Evolutionary conservation across 169 alveolate species (phyloP).

Genomic region (Plasmodium gallinaceum): DNA sequence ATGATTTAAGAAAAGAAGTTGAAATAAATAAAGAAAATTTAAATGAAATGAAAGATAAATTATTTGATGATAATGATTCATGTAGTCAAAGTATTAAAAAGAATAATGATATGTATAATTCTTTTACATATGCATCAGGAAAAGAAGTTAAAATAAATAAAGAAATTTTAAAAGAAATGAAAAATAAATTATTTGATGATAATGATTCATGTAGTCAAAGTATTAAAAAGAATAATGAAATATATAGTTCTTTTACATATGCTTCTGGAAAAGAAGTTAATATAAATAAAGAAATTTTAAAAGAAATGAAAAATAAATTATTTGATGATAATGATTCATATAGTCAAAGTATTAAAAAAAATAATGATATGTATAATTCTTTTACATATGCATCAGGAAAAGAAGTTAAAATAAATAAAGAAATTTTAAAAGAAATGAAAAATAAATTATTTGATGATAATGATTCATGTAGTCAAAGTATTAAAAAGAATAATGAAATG

Average conservation of each 20-base stretch:
- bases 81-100: not conserved
- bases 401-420: constrained; percentile 26
- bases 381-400: constrained; percentile 56
- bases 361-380: not conserved
- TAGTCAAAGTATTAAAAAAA: not conserved
- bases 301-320: constrained; percentile 25
- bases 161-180: constrained; percentile 17
- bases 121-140: constrained; percentile 33
- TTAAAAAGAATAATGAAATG: not conserved
- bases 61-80: constrained; percentile 2
- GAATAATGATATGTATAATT: not conserved
- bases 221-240: not conserved
- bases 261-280: constrained; percentile 65
- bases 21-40: constrained; percentile 17
- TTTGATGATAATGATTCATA: constrained; percentile 39
- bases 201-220: not conserved
- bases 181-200: constrained; percentile 19
- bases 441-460: constrained; percentile 21
- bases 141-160: constrained; percentile 11
- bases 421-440: constrained; percentile 26
- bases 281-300: constrained; percentile 43
- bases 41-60: constrained; percentile 15
- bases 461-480: not conserved
- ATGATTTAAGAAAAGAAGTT: constrained; percentile 27
- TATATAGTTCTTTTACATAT: constrained; percentile 26